Percentiles rank a stretch among this genome's conserved stretches.
Conservation (phyloP, 2,329 filamentous ascomycete genomes). For the Cyphellophora attinorum region DNA sequence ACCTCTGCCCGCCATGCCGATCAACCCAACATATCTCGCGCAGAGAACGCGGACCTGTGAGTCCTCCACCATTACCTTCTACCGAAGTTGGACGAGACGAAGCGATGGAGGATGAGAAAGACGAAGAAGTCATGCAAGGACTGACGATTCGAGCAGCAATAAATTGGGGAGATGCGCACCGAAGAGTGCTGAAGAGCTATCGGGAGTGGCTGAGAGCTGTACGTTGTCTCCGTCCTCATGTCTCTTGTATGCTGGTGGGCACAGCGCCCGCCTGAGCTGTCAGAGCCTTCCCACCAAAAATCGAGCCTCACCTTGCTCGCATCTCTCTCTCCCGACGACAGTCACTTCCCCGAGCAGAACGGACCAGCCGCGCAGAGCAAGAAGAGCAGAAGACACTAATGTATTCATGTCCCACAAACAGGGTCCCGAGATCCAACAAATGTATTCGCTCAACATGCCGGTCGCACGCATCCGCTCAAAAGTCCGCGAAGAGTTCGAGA, state of each 20-base stretch:
- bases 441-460: conserved; percentile 90
- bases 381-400: conserved; percentile 4
- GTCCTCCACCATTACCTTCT: conserved; percentile 23
- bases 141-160: conserved; percentile 50
- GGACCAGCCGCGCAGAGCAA: conserved; percentile 2
- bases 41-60: conserved; percentile 68
- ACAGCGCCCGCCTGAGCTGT: too few species aligned
- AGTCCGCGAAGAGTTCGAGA: conserved; percentile 93
- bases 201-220: conserved; percentile 94
- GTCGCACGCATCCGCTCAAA: conserved; percentile 82
- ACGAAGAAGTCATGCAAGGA: too few species aligned
- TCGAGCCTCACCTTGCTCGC: too few species aligned
- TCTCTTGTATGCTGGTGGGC: too few species aligned
- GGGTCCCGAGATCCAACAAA: conserved; percentile 93
- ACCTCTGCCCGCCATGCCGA: neutral
- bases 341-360: neutral
- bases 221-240: conserved; percentile 37
- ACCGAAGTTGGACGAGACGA: conserved; percentile 5
- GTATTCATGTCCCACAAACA: conserved; percentile 29
- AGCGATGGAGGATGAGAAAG: too few species aligned
- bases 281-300: too few species aligned
- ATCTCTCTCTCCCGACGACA: too few species aligned
- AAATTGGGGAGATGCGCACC: conserved; percentile 82
- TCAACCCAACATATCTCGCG: conserved; percentile 80
- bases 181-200: conserved; percentile 79